A percentile compares a stretch with the other conserved stretches of the same genome.
phyloP scores from a whole-genome alignment of 192 early-diverging fungal genomes.

The Coemansia reversa region DNA sequence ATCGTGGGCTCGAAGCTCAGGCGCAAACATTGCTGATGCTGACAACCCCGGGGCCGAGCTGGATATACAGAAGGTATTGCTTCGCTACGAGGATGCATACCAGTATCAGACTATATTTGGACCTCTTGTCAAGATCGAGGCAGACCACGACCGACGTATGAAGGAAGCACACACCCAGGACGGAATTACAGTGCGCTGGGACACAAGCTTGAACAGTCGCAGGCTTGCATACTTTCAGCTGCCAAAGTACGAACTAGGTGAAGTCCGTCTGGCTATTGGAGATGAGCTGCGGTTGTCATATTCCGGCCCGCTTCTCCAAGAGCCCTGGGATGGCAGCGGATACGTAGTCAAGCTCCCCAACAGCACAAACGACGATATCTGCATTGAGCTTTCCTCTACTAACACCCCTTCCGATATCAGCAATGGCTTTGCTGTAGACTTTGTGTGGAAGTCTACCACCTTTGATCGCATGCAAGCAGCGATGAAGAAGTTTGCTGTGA shows the following conservation, averaged over 20 bases:
- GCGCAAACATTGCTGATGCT: slow-evolving; percentile 71
- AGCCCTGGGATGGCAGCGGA: slow-evolving; percentile 83
- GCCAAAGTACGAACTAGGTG: slow-evolving; percentile 85
- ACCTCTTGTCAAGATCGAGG: slow-evolving; percentile 92
- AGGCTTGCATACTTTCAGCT: slow-evolving; percentile 89
- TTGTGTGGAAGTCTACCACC: slow-evolving; percentile 97
- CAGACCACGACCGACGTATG: slow-evolving; percentile 83
- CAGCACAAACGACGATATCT: slow-evolving; percentile 91
- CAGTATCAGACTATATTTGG: slow-evolving; percentile 97
- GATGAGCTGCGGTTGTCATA: slow-evolving; percentile 91
- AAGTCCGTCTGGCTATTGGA: slow-evolving; percentile 88
- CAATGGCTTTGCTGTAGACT: slow-evolving; percentile 89
- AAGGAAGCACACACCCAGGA: slow-evolving; percentile 96
- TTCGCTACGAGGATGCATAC: slow-evolving; percentile 95
- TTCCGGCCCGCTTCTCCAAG: slow-evolving; percentile 75
- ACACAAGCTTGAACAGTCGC: slow-evolving; percentile 92
- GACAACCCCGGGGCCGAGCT: background rate
- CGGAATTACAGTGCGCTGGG: slow-evolving; percentile 94
- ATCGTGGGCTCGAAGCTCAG: slow-evolving; percentile 77
- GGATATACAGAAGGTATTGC: slow-evolving; percentile 78
- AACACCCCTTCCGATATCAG: slow-evolving; percentile 67
- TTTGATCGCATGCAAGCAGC: slow-evolving; percentile 98
- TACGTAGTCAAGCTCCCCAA: slow-evolving; percentile 96
- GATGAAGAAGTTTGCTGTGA: slow-evolving; percentile 95
- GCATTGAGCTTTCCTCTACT: slow-evolving; percentile 76